phyloP scores from a whole-genome alignment of 306 rosid genomes.

The Alnus glutinosa region DNA sequence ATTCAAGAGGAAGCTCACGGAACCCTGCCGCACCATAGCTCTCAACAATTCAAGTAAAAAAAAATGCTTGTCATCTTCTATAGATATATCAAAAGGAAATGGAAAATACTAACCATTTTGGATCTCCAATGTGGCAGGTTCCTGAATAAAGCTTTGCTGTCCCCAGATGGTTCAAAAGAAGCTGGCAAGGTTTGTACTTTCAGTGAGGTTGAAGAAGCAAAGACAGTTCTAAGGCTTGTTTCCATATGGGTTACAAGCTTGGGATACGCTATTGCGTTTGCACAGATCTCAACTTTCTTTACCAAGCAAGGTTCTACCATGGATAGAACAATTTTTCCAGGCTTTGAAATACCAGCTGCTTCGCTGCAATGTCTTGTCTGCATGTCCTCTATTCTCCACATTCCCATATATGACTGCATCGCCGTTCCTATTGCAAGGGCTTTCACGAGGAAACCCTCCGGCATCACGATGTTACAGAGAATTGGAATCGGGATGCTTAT shows the following conservation, averaged over 20 bases:
- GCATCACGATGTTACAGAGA: constrained; percentile 33
- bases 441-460: constrained; percentile 20
- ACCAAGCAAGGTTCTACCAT: constrained; percentile 40
- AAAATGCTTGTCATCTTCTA: no score
- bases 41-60: constrained; percentile 14
- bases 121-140: constrained; percentile 26
- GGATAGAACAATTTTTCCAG: no score
- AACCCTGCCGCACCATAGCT: constrained; percentile 7
- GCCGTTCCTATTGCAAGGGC: constrained; percentile 19
- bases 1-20: constrained; percentile 33
- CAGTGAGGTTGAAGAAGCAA: constrained; percentile 50
- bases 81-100: no score
- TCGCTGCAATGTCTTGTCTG: constrained; percentile 9
- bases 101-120: no score
- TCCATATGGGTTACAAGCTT: constrained; percentile 47
- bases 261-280: constrained; percentile 30
- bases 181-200: constrained; percentile 20
- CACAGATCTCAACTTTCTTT: constrained; percentile 37
- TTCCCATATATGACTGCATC: constrained; percentile 30
- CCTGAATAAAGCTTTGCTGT: constrained; percentile 39
- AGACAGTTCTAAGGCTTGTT: constrained; percentile 34
- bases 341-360: constrained; percentile 4
- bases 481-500: constrained; percentile 48
- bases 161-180: constrained; percentile 21
- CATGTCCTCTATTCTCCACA: constrained; percentile 9